Percentiles rank a stretch among this genome's conserved stretches.
phyloP scores from a whole-genome alignment of 768 basidiomycete genomes.

The Mycena kentingensis region DNA sequence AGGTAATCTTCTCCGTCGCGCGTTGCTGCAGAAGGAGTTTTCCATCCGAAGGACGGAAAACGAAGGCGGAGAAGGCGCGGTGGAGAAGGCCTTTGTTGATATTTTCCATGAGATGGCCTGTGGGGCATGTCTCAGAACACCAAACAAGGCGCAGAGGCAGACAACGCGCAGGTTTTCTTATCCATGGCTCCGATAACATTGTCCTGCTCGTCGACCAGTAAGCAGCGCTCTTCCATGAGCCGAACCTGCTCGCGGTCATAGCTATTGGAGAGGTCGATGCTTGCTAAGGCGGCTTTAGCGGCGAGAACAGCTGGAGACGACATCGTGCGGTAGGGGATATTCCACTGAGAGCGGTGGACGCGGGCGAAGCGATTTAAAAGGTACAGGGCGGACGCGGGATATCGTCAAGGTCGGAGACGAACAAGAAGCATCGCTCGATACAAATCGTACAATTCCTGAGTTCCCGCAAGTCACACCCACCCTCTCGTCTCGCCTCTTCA shows the following conservation, averaged over 20 bases:
- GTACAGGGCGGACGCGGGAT: neutral
- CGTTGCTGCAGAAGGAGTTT: constrained; percentile 92
- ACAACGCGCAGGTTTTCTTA: constrained; percentile 90
- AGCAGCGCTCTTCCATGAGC: constrained; percentile 95
- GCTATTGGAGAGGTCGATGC: constrained; percentile 71
- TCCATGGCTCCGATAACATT: constrained; percentile 81
- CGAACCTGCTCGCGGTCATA: constrained; percentile 94
- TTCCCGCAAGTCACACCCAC: neutral
- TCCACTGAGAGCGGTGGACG: constrained; percentile 2
- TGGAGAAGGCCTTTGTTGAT: constrained; percentile 93
- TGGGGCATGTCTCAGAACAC: constrained; percentile 6
- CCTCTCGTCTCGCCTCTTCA: neutral
- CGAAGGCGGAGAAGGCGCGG: constrained; percentile 96
- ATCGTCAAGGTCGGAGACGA: neutral
- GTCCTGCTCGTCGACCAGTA: constrained; percentile 88
- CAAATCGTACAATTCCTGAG: too few relatives aligned
- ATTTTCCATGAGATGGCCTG: constrained; percentile 97
- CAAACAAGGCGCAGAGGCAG: constrained; percentile 1
- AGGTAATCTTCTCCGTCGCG: constrained; percentile 98
- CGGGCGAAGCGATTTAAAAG: constrained; percentile 5
- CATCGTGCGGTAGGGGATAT: too few relatives aligned
- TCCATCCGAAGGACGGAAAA: constrained; percentile 93
- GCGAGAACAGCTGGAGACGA: constrained; percentile 63
- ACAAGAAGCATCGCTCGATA: neutral
- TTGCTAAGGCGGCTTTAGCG: constrained; percentile 65